These are phyloP conservation scores for Ochetophila trinervis DNA, from an alignment of 306 rosid species.

Conservation along the genomic window DNA sequence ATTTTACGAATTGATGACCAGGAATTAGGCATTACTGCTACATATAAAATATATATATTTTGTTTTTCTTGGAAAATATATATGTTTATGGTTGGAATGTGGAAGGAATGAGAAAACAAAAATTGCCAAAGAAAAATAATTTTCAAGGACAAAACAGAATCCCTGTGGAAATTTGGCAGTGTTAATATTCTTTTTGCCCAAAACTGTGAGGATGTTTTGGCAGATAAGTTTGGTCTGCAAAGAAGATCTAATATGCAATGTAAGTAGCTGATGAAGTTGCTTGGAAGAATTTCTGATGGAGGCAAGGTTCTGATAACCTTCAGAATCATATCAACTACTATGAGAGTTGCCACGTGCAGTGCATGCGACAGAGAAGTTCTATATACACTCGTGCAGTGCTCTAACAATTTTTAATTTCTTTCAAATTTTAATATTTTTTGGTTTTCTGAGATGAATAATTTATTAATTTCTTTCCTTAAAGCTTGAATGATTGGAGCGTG, in stretches of 20 bases:
- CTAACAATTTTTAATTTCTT: not conserved
- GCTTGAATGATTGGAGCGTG: conserved; percentile 36
- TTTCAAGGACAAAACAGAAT: conserved; percentile 7
- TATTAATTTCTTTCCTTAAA: not conserved
- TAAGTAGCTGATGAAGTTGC: not conserved
- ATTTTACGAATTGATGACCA: not conserved
- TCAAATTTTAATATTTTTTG: not conserved
- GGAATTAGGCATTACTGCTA: not conserved
- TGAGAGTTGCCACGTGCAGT: not conserved
- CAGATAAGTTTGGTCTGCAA: not conserved
- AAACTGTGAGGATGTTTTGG: not conserved
- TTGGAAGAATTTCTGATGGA: not conserved
- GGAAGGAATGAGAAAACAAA: too few species aligned
- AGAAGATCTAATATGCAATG: not conserved
- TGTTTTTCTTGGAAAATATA: too few species aligned
- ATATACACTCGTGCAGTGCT: not conserved
- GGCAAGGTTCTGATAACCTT: too few species aligned
- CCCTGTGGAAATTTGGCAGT: not conserved
- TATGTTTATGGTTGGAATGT: too few species aligned
- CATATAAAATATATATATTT: not conserved
- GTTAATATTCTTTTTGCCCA: conserved; percentile 3
- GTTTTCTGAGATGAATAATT: too few species aligned
- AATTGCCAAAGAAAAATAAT: not conserved
- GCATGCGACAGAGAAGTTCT: not conserved
- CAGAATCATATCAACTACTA: too few species aligned